Conservation (phyloP, 768 basidiomycete genomes). For the Leccinum obscurum region DNA sequence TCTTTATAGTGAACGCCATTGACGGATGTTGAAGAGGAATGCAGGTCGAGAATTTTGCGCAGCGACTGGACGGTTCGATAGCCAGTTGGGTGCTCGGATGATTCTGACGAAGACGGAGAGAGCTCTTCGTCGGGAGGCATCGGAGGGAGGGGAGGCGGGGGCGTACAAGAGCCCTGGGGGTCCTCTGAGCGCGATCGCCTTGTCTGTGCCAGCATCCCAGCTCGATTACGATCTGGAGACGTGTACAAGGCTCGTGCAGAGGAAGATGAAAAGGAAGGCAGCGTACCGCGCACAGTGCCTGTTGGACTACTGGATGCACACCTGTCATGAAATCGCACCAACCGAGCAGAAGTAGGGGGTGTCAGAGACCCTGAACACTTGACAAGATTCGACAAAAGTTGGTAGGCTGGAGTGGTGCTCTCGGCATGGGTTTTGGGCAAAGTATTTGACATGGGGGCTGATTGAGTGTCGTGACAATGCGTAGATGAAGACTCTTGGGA, state of each 20-base stretch:
- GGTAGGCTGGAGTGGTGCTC: conserved; percentile 56
- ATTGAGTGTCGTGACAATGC: conserved; percentile 3
- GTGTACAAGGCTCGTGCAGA: conserved; percentile 11
- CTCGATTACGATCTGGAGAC: conserved; percentile 18
- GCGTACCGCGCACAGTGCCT: conserved; percentile 27
- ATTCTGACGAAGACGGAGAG: conserved; percentile 50
- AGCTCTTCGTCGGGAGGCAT: conserved; percentile 60
- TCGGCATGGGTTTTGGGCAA: conserved; percentile 41
- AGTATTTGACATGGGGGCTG: conserved; percentile 1
- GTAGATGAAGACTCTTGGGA: conserved; percentile 6
- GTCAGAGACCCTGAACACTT: conserved; percentile 34
- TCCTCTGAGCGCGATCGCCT: conserved; percentile 33
- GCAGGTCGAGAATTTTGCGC: conserved; percentile 66
- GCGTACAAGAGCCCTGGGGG: conserved; percentile 24
- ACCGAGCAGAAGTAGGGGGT: conserved; percentile 24
- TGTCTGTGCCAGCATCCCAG: conserved; percentile 8
- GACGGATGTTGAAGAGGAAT: conserved; percentile 37
- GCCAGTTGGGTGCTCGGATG: conserved; percentile 51
- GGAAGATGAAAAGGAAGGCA: conserved; percentile 15
- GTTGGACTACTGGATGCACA: conserved; percentile 35
- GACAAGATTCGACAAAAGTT: conserved; percentile 61
- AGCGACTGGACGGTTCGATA: conserved; percentile 66
- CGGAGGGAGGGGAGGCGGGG: conserved; percentile 39
- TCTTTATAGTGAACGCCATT: conserved; percentile 16
- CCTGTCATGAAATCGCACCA: conserved; percentile 35